phyloP scores from a whole-genome alignment of 2,329 filamentous ascomycete genomes.

The Verticillium dahliae region DNA sequence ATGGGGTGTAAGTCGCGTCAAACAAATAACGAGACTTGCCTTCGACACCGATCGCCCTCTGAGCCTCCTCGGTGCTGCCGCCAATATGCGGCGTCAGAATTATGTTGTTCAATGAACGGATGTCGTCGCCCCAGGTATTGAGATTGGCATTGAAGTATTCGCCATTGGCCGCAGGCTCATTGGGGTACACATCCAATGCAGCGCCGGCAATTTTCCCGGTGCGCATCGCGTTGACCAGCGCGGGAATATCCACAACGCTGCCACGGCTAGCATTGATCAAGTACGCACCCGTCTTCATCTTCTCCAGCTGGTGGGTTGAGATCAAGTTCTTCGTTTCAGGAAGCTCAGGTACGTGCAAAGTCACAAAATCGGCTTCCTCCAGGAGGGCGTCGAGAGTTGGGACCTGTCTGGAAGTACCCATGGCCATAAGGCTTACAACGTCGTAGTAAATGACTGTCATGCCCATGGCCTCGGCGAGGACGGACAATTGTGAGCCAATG shows the following conservation, averaged over 20 bases:
- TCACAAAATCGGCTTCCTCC: constrained; percentile 80
- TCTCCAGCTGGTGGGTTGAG: constrained; percentile 65
- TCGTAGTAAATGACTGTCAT: constrained; percentile 99
- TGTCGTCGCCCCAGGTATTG: constrained; percentile 79
- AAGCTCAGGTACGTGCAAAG: constrained; percentile 88
- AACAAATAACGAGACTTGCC: constrained; percentile 27
- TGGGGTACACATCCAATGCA: constrained; percentile 92
- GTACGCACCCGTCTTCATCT: constrained; percentile 92
- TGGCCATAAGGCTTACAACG: constrained; percentile 85
- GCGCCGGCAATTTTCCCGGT: constrained; percentile 84
- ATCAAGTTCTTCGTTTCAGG: constrained; percentile 93
- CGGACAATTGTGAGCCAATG: constrained; percentile 92
- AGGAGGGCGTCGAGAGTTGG: constrained; percentile 71
- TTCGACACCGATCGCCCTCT: constrained; percentile 91
- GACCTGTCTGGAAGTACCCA: constrained; percentile 84
- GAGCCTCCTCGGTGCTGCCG: constrained; percentile 94
- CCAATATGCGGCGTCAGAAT: constrained; percentile 97
- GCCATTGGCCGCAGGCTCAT: constrained; percentile 89
- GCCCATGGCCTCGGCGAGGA: constrained; percentile 93
- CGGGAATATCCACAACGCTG: constrained; percentile 88
- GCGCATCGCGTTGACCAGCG: constrained; percentile 81
- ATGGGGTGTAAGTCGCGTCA: neutral
- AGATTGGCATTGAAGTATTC: constrained; percentile 85
- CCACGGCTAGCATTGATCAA: constrained; percentile 94
- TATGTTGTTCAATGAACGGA: constrained; percentile 80